These are phyloP conservation scores for Turritis glabra DNA, from an alignment of 345 rosid species.

Conservation along the genomic window DNA sequence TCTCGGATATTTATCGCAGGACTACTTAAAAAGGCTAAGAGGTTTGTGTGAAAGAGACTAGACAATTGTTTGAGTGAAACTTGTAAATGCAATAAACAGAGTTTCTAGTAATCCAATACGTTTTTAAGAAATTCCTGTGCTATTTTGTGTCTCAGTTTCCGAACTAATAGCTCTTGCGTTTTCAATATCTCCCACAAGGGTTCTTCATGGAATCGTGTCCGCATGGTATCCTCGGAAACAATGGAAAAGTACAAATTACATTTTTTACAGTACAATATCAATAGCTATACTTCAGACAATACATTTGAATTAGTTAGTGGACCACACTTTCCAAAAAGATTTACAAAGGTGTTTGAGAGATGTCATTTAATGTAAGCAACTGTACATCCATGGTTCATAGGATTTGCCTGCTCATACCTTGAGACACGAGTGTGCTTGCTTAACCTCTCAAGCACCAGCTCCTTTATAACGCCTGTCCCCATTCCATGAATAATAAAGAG, in stretches of 20 bases:
- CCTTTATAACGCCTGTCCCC: slow-evolving; percentile 78
- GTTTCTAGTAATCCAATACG: no score
- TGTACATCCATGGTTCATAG: slow-evolving; percentile 84
- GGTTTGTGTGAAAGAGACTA: no score
- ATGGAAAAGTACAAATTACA: background rate
- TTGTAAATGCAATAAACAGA: no score
- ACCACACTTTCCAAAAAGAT: background rate
- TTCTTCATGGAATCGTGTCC: background rate
- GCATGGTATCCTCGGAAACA: background rate
- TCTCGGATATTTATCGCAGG: no score
- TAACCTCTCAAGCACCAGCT: slow-evolving; percentile 59
- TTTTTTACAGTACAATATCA: background rate
- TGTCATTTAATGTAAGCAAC: slow-evolving; percentile 78
- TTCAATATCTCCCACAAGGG: background rate
- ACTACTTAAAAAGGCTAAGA: no score
- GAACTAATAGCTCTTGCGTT: no score
- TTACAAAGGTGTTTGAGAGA: slow-evolving; percentile 5
- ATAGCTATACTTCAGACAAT: background rate
- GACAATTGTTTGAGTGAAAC: no score
- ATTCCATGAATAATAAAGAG: slow-evolving; percentile 80
- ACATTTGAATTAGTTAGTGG: slow-evolving; percentile 8
- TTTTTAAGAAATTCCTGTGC: no score
- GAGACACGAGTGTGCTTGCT: slow-evolving; percentile 59
- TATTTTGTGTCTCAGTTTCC: no score
- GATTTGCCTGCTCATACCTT: slow-evolving; percentile 71